Base-by-base conservation (phyloP, 2,329 filamentous ascomycete species). In the Cadophora gregata region DNA sequence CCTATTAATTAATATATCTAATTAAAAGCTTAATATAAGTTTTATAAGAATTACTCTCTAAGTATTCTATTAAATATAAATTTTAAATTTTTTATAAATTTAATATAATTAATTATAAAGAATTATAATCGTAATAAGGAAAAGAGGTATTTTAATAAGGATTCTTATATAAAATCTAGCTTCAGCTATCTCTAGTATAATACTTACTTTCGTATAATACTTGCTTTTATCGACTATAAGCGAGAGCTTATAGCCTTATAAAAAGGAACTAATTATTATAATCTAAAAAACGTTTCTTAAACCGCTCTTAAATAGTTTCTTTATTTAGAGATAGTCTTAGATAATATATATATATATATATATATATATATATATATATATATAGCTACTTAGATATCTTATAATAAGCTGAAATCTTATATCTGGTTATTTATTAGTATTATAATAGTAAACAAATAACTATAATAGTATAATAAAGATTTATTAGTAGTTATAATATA, bases 161-260 rank as follows among this genome's bases (percentile, higher is more conserved):
- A 45, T n/a, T 45, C 19, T 10, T 4, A 4, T 58, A 21, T 1
- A 21, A 36, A 38, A 24, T 27, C 3, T 7, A 1, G 29, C 53
- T 1, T 33, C 53, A 21, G 21, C 16, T 60, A 38, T 47, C 36
- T 25, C 16, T 25, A 47, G 38, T 8, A 24, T 1, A 2, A 59
- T 14, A 59, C 56, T 59, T 59, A 24, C 56, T 59, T 59, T 45
- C 36, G 16, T 27, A 24, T 6, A 14, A 60, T 36, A 60, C 58
- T 60, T 47, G 58, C 33, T 60, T 60, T 29, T 25, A n/a, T 36
- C 36, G 58, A 60, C 33, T 60, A 16, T 38, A 47, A 60, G 58
- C 58, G 58, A 60, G 53, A 51, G 48, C 48, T 14, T 14, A 3
- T 3, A 38, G 47, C n/a, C n/a, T 25, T 3, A 48, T 7, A 48